Evolutionary conservation across 2,329 filamentous ascomycete genomes (phyloP).

Genomic region (Dothideomycetes sp.): DNA sequence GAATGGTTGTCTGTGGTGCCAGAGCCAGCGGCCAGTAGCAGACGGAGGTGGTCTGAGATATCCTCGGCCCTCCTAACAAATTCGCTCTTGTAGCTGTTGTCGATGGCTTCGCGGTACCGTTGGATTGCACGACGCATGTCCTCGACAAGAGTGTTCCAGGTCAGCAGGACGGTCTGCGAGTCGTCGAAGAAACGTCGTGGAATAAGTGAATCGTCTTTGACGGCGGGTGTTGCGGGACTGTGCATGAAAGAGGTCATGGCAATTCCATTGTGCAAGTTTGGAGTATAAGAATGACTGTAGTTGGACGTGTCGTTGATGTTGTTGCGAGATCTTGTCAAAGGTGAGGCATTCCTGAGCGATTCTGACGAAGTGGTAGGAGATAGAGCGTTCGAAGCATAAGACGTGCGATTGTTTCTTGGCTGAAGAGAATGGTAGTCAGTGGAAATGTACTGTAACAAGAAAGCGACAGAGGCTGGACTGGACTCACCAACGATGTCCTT

Average conservation of each 20-base stretch:
- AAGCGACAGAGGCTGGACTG: constrained; percentile 4
- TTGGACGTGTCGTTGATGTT: constrained; percentile 42
- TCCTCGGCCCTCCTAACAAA: constrained; percentile 94
- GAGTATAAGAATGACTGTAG: constrained; percentile 38
- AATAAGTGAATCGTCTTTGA: constrained; percentile 37
- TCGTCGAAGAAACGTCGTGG: constrained; percentile 88
- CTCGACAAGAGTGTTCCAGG: constrained; percentile 81
- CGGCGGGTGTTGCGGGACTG: constrained; percentile 35
- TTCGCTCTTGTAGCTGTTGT: constrained; percentile 71
- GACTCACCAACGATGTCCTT: constrained; percentile 57
- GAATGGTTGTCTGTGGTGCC: constrained; percentile 98
- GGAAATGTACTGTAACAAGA: constrained; percentile 18
- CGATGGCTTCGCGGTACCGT: constrained; percentile 81
- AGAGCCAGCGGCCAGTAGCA: constrained; percentile 89
- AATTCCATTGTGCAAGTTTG: constrained; percentile 41
- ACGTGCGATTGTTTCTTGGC: constrained; percentile 57
- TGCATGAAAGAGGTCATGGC: constrained; percentile 48
- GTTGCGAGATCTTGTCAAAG: constrained; percentile 47
- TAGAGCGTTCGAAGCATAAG: constrained; percentile 58
- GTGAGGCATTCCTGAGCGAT: constrained; percentile 65
- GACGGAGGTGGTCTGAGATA: constrained; percentile 88
- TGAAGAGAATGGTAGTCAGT: constrained; percentile 22
- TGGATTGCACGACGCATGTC: constrained; percentile 92
- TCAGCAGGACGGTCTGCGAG: constrained; percentile 66
- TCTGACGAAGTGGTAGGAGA: constrained; percentile 88